A percentile compares a stretch with the other conserved stretches of the same genome.
These are phyloP conservation scores for Crithidia fasciculata DNA, from an alignment of 208 protist genomes.

Conservation along the genomic window DNA sequence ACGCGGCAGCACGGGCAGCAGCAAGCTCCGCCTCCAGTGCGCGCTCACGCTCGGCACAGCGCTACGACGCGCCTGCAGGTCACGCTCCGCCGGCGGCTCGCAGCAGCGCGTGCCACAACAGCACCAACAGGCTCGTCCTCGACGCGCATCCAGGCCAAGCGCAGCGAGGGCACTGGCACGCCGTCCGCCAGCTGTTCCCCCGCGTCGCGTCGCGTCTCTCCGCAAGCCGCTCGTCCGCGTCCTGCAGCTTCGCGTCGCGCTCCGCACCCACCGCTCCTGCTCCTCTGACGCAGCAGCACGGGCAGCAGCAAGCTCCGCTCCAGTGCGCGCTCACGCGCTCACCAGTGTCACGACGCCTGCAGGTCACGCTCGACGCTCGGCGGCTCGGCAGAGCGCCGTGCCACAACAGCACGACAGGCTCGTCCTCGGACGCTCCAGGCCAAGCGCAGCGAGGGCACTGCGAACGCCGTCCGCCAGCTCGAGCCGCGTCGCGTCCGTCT, in stretches of 20 bases:
- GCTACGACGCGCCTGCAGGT: conserved; percentile 1
- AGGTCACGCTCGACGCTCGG: conserved; percentile 21
- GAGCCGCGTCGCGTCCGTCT: no score
- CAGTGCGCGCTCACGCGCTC: conserved; percentile 10
- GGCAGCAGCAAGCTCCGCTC: conserved; percentile 1
- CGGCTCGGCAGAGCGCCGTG: conserved; percentile 13
- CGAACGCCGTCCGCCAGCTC: no score
- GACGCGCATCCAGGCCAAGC: background rate
- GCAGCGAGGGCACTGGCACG: conserved; percentile 15
- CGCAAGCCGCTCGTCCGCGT: conserved; percentile 6
- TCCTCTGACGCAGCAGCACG: background rate
- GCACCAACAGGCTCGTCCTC: background rate
- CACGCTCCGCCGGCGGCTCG: conserved; percentile 21
- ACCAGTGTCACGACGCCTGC: conserved; percentile 2
- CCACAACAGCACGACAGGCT: conserved; percentile 2
- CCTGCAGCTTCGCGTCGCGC: background rate
- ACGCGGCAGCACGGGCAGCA: background rate
- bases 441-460: conserved; percentile 7
- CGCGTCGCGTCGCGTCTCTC: background rate
- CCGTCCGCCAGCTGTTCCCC: conserved; percentile 4
- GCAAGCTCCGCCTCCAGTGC: background rate
- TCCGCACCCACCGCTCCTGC: conserved; percentile 13
- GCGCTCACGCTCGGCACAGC: conserved; percentile 2
- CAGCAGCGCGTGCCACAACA: conserved; percentile 9
- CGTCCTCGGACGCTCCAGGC: conserved; percentile 1